Conservation (phyloP, 345 rosid species). For the Garcia nutans region DNA sequence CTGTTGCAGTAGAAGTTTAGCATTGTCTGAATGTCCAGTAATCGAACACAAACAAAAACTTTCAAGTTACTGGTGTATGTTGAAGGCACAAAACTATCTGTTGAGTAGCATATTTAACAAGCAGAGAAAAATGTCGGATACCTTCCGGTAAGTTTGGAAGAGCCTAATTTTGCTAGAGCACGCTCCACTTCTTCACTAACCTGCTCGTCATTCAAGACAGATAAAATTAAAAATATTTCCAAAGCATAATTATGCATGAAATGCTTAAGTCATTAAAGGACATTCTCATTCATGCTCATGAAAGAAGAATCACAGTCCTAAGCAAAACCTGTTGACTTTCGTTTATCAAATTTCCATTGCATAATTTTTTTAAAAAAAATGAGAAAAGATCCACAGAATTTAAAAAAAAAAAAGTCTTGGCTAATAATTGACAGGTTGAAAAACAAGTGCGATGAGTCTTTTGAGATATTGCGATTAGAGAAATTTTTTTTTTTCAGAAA, state of each 20-base stretch:
- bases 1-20: neutral
- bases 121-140: neutral
- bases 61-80: neutral
- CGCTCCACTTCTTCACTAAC: conserved; percentile 43
- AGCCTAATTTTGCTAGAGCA: conserved; percentile 34
- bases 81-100: neutral
- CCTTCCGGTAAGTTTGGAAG: conserved; percentile 28
- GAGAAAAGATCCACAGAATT: neutral
- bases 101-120: neutral
- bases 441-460: neutral
- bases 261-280: neutral
- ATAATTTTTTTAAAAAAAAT: neutral
- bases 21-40: too few relatives aligned
- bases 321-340: neutral
- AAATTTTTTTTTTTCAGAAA: neutral
- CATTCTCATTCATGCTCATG: neutral
- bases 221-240: neutral
- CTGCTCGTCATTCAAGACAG: conserved; percentile 10
- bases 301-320: neutral
- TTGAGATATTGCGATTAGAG: too few relatives aligned
- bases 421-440: neutral
- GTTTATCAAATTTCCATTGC: neutral
- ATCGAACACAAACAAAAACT: neutral
- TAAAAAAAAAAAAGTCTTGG: neutral
- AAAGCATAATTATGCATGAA: neutral